These are phyloP conservation scores for Solanum dulcamara DNA, from an alignment of 257 asterid genomes.

Conservation along the genomic window DNA sequence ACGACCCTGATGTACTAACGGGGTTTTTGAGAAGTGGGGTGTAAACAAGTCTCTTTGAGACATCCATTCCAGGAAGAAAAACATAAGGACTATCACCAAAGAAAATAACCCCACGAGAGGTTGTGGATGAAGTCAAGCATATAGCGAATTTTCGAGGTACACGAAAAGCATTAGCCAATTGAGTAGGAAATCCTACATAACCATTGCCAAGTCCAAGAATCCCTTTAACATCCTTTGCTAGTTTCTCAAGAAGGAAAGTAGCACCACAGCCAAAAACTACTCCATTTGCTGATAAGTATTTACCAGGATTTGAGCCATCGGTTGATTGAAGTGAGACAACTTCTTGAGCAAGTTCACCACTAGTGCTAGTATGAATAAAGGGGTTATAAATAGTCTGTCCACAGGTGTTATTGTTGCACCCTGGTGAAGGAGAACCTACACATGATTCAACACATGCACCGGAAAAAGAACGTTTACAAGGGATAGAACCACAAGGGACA, in stretches of 20 bases:
- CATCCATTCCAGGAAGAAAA: neutral
- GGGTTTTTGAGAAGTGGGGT: slow-evolving; percentile 35
- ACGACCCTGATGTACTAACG: slow-evolving; percentile 10
- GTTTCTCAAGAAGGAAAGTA: neutral
- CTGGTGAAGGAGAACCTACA: neutral
- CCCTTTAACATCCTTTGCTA: neutral
- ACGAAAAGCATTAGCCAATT: neutral
- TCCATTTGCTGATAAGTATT: neutral
- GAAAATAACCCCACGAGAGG: neutral
- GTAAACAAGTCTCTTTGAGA: neutral
- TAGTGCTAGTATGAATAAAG: neutral
- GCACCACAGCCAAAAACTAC: neutral
- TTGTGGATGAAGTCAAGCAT: neutral
- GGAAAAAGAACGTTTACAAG: slow-evolving; percentile 8
- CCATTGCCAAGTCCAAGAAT: neutral
- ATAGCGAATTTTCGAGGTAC: neutral
- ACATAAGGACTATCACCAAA: neutral
- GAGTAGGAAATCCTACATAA: neutral
- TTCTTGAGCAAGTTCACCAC: neutral
- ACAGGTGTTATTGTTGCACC: neutral
- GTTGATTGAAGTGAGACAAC: neutral
- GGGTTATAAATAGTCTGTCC: neutral
- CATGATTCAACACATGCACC: neutral
- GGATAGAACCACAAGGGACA: slow-evolving; percentile 5
- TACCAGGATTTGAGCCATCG: neutral